A percentile compares a stretch with the other conserved stretches of the same genome.
phyloP scores from a whole-genome alignment of 768 basidiomycete genomes.

The Tremella yokohamensis region DNA sequence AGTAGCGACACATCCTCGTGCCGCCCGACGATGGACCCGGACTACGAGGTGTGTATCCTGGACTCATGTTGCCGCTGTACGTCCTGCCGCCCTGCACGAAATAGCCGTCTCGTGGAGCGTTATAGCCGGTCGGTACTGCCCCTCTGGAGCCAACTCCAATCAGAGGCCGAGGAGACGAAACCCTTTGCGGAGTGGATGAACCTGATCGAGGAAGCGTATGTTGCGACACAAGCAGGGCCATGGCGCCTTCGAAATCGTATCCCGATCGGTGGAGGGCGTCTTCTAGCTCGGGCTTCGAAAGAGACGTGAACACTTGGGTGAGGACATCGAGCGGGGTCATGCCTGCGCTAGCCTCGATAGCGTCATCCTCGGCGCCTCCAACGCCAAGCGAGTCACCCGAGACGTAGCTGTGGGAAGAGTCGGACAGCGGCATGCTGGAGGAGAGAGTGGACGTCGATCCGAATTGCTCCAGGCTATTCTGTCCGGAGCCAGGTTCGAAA shows the following conservation, averaged over 20 bases:
- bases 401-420: conserved; percentile 18
- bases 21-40: conserved; percentile 53
- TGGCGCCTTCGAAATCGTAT: conserved; percentile 92
- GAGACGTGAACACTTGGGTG: conserved; percentile 82
- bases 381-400: not conserved
- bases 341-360: conserved; percentile 52
- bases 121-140: conserved; percentile 34
- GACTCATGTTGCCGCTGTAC: conserved; percentile 43
- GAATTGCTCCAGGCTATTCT: conserved; percentile 6
- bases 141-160: conserved; percentile 37
- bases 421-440: conserved; percentile 23
- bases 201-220: conserved; percentile 54
- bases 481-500: conserved; percentile 53
- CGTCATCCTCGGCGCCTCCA: conserved; percentile 17
- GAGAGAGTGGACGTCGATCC: conserved; percentile 17
- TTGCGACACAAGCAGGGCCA: conserved; percentile 83
- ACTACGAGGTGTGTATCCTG: conserved; percentile 34
- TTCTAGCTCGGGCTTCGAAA: conserved; percentile 86
- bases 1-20: conserved; percentile 79
- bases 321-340: conserved; percentile 99
- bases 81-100: conserved; percentile 46
- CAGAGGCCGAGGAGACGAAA: conserved; percentile 41
- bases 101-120: conserved; percentile 40
- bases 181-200: conserved; percentile 50
- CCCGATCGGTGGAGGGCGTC: conserved; percentile 82